A percentile compares a stretch with the other conserved stretches of the same genome.
These are phyloP conservation scores for Ophiostoma himal-ulmi DNA, from an alignment of 2,329 filamentous ascomycete genomes.

Conservation along the genomic window DNA sequence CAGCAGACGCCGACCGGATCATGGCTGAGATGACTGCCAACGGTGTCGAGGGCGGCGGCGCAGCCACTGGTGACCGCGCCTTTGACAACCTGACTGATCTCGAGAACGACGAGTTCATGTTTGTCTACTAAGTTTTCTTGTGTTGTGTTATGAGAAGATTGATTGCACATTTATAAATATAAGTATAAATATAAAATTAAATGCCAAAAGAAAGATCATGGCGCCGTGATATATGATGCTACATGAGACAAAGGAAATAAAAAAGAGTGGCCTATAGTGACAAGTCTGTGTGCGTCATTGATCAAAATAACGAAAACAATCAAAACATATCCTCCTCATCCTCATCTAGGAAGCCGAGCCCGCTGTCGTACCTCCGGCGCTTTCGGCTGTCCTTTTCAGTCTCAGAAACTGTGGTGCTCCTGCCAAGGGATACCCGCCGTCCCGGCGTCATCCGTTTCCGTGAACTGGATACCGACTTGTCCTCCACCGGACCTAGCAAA, in stretches of 20 bases:
- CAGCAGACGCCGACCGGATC: constrained; percentile 22
- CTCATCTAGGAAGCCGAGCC: constrained; percentile 50
- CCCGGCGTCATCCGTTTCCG: background rate
- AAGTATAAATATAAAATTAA: background rate
- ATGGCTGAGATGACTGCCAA: constrained; percentile 17
- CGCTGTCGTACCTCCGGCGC: constrained; percentile 49
- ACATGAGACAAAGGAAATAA: background rate
- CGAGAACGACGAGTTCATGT: constrained; percentile 28
- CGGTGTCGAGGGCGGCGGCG: constrained; percentile 4
- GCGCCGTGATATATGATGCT: background rate
- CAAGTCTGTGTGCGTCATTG: background rate
- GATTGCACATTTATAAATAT: background rate
- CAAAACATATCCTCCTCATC: constrained; percentile 32
- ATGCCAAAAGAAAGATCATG: background rate
- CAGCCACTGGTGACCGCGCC: constrained; percentile 21
- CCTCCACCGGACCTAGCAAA: constrained; percentile 33
- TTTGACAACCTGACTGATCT: constrained; percentile 27
- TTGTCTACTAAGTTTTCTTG: constrained; percentile 22
- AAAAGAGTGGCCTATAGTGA: background rate
- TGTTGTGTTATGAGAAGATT: background rate
- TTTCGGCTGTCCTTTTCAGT: constrained; percentile 29
- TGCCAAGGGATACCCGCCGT: background rate
- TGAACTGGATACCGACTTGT: background rate
- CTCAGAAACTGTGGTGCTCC: background rate
- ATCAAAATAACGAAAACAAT: background rate